Conservation (phyloP, 306 rosid species). For the Rubus idaeus region DNA sequence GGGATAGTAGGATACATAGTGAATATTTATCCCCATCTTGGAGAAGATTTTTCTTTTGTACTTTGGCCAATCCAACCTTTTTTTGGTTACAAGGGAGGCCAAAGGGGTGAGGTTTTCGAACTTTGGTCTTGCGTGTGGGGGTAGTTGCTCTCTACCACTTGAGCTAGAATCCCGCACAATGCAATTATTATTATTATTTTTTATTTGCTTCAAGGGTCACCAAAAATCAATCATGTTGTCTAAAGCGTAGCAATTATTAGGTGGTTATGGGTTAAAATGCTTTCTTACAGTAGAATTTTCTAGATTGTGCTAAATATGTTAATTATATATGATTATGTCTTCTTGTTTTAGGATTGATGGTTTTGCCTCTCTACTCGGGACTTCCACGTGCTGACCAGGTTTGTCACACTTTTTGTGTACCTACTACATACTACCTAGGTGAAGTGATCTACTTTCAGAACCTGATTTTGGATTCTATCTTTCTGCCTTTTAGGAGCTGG, state of each 20-base stretch:
- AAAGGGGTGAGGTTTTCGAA: too few species aligned
- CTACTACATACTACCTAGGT: constrained; percentile 17
- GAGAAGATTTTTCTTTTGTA: too few species aligned
- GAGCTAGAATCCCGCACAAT: too few species aligned
- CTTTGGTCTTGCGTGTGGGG: too few species aligned
- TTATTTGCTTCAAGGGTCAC: background rate
- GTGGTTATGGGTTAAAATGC: background rate
- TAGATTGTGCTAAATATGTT: background rate
- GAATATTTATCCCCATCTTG: too few species aligned
- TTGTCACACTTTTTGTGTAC: constrained; percentile 27
- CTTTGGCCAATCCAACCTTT: too few species aligned
- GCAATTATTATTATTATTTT: too few species aligned
- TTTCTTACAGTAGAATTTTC: background rate
- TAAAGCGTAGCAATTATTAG: background rate
- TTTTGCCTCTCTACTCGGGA: constrained; percentile 94
- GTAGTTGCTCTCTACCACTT: too few species aligned
- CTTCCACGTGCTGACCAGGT: constrained; percentile 94
- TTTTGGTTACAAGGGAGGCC: too few species aligned
- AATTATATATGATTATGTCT: background rate
- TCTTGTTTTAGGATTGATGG: constrained; percentile 55
- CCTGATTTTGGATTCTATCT: constrained; percentile 19
- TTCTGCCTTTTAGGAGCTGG: constrained; percentile 61
- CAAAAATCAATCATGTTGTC: background rate
- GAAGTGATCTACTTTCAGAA: constrained; percentile 8
- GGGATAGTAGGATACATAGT: background rate